A percentile compares a stretch with the other conserved stretches of the same genome.
Conservation (phyloP, 164 flowering plant genomes). For the Chimonanthus praecox region DNA sequence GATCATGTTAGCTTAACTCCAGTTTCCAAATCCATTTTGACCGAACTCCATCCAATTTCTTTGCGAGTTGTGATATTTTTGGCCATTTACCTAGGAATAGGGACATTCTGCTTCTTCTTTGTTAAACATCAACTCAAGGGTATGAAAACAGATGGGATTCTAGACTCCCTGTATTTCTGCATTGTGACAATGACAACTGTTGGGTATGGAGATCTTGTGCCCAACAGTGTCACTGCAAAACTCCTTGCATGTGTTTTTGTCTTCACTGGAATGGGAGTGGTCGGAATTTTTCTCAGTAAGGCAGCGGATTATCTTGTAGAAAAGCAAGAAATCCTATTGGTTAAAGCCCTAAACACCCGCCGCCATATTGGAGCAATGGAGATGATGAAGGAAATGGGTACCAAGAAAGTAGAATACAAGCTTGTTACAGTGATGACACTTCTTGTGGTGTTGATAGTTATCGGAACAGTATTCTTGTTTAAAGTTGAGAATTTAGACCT, state of each 20-base stretch:
- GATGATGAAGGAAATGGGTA: conserved; percentile 41
- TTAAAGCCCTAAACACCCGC: conserved; percentile 38
- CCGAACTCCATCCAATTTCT: conserved; percentile 39
- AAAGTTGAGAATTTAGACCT: conserved; percentile 40
- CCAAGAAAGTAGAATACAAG: conserved; percentile 49
- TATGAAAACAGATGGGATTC: conserved; percentile 52
- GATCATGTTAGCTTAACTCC: conserved; percentile 13
- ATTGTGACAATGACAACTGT: conserved; percentile 91
- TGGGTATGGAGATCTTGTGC: conserved; percentile 90
- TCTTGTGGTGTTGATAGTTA: conserved; percentile 38
- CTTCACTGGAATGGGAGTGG: conserved; percentile 69
- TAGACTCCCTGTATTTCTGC: conserved; percentile 78
- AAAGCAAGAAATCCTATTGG: conserved; percentile 56
- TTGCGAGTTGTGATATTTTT: conserved; percentile 33
- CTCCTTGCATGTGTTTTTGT: conserved; percentile 71
- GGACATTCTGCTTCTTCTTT: conserved; percentile 52
- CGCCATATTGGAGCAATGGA: conserved; percentile 30
- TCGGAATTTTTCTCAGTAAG: conserved; percentile 54
- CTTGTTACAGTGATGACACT: conserved; percentile 16
- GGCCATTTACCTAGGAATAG: conserved; percentile 44
- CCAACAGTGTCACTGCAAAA: conserved; percentile 45
- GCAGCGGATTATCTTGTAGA: conserved; percentile 77
- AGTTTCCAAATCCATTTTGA: conserved; percentile 23
- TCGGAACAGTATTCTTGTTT: conserved; percentile 48
- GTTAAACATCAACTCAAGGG: conserved; percentile 54